Evolutionary conservation across 2,329 filamentous ascomycete species (phyloP).

Genomic region (Lachnellula occidentalis): DNA sequence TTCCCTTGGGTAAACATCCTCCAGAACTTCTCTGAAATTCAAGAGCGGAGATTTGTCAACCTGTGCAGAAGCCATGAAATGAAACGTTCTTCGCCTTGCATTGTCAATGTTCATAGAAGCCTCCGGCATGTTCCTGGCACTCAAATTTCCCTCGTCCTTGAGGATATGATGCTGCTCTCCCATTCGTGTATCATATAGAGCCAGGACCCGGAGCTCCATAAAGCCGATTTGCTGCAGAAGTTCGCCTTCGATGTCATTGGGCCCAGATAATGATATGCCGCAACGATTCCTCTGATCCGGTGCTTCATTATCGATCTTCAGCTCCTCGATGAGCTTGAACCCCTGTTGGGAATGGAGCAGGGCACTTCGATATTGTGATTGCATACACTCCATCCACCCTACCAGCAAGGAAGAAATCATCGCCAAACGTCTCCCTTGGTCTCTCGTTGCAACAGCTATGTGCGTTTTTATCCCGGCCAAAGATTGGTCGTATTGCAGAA

Average conservation of each 20-base stretch:
- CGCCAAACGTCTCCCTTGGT: slow-evolving; percentile 11
- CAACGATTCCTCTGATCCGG: background rate
- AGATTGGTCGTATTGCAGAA: slow-evolving; percentile 18
- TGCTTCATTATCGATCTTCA: background rate
- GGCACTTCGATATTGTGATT: slow-evolving; percentile 13
- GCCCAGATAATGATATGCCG: slow-evolving; percentile 6
- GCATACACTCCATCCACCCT: slow-evolving; percentile 24
- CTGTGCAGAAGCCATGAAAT: slow-evolving; percentile 17
- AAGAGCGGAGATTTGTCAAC: slow-evolving; percentile 1
- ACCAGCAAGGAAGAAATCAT: slow-evolving; percentile 22
- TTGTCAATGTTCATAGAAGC: slow-evolving; percentile 14
- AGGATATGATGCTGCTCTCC: slow-evolving; percentile 10
- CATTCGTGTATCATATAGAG: slow-evolving; percentile 9
- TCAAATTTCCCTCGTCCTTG: slow-evolving; percentile 11
- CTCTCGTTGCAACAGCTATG: slow-evolving; percentile 4
- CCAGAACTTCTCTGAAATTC: slow-evolving; percentile 1
- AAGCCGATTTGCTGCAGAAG: slow-evolving; percentile 21
- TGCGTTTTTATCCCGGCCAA: slow-evolving; percentile 13
- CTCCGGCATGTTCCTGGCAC: slow-evolving; percentile 16
- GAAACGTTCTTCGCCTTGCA: slow-evolving; percentile 15
- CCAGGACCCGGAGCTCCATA: slow-evolving; percentile 18
- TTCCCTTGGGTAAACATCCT: background rate
- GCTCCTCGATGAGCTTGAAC: slow-evolving; percentile 14
- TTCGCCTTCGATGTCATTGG: slow-evolving; percentile 19
- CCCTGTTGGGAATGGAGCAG: slow-evolving; percentile 13